Base-by-base conservation (phyloP, 2,329 filamentous ascomycete species). In the Trichoderma sp. region DNA sequence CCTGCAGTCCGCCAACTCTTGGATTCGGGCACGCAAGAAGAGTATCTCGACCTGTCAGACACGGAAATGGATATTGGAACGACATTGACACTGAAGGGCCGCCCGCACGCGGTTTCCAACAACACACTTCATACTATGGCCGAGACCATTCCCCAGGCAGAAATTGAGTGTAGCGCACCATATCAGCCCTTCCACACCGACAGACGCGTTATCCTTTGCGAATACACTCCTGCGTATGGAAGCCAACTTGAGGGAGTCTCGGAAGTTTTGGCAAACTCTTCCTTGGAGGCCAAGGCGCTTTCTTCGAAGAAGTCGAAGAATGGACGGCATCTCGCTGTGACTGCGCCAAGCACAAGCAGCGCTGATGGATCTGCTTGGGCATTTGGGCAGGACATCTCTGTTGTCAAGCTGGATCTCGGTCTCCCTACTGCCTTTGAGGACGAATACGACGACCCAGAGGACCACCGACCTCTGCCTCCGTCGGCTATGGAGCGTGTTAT, bases 151-250 rank as follows among this genome's bases (percentile, higher is more conserved):
- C 88, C 89, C 0, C 87, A 90, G 72, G 93, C 93, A 6, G 94
- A 97, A 82, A 96, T 97, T 72, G 96, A 99, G 77, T 97, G 95
- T 1, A 97, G 95, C 76, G 92, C 94, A 5, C 93, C 95, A 2
- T 98, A 97, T 75, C 94, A 97, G 75, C 95, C 96, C 1, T 97
- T 98, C 82, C 95, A 98, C 77, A 96, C 94, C 0, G 94, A 98
- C 76, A 87, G 89, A 66, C 89, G 95, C 3, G 92, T 98, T 55
- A 88, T 86, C n/a, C 83, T 97, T 32, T 91, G 89, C 73, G 86
- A 93, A 52, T 92, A 90, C 76, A 79, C 76, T 43, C 72, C 74
- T 64, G 77, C 73, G 64, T 70, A 73, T 52, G 77, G 79, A 3
- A 73, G 79, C 43, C 74, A 78, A 21, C 59, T 79, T 13, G 77